Evolutionary conservation across 1,284 basidiomycete species (phyloP).

Genomic region (Pascua sp.): DNA sequence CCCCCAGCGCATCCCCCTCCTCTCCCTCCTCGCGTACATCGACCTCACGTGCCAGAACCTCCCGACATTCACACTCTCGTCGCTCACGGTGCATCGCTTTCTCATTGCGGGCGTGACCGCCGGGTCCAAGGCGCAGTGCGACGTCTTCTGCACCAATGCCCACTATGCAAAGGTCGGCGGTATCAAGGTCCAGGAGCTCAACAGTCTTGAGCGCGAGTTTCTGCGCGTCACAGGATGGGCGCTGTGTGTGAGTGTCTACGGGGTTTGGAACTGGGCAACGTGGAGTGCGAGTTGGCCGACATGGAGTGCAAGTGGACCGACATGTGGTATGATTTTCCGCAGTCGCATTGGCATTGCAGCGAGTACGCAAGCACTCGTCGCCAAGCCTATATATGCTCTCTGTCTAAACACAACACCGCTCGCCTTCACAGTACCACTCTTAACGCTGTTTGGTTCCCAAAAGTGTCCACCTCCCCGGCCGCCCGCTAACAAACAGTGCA

Average conservation of each 20-base stretch:
- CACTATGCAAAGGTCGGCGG: slow-evolving; percentile 93
- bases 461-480: too few species aligned
- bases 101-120: slow-evolving; percentile 83
- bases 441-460: too few species aligned
- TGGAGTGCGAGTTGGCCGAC: too few species aligned
- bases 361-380: too few species aligned
- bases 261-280: too few species aligned
- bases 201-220: slow-evolving; percentile 88
- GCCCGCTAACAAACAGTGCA: slow-evolving; percentile 39
- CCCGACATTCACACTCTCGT: slow-evolving; percentile 83
- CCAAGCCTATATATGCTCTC: too few species aligned
- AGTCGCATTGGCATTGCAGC: too few species aligned
- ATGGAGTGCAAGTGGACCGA: too few species aligned
- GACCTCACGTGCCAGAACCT: slow-evolving; percentile 85
- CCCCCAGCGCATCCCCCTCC: slow-evolving; percentile 82
- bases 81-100: slow-evolving; percentile 92
- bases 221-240: slow-evolving; percentile 85
- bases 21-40: slow-evolving; percentile 88
- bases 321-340: too few species aligned
- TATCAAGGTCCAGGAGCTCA: slow-evolving; percentile 81
- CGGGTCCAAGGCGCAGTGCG: slow-evolving; percentile 84
- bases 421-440: too few species aligned
- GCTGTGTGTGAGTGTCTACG: slow-evolving; percentile 66
- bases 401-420: too few species aligned
- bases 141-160: slow-evolving; percentile 86